A percentile compares a stretch with the other conserved stretches of the same genome.
These are phyloP conservation scores for Dipsacomyces acuminosporus DNA, from an alignment of 371 early-diverging fungal genomes.

Conservation along the genomic window DNA sequence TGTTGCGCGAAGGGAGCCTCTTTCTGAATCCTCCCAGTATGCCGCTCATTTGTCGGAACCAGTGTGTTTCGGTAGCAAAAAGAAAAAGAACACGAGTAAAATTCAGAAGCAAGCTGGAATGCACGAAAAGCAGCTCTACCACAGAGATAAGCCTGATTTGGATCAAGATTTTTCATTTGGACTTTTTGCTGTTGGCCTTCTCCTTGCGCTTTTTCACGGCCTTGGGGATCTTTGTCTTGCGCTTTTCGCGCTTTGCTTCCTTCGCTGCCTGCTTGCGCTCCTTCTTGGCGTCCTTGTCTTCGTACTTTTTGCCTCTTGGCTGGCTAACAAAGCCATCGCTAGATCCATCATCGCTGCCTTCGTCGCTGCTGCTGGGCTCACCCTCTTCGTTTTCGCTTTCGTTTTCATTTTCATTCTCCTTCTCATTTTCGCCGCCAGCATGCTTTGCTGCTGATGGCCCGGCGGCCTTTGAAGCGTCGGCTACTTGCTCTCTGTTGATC, in stretches of 20 bases:
- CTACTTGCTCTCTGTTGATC: background rate
- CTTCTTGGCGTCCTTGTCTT: conserved; percentile 84
- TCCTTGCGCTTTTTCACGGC: conserved; percentile 90
- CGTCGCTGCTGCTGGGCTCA: conserved; percentile 28
- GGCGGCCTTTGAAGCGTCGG: too few relatives aligned
- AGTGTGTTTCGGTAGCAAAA: background rate
- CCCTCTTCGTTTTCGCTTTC: conserved; percentile 35
- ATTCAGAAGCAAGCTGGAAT: too few relatives aligned
- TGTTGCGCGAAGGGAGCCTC: conserved; percentile 46
- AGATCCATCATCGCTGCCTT: conserved; percentile 30
- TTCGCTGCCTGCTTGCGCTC: conserved; percentile 80
- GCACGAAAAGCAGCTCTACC: background rate
- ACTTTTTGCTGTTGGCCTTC: conserved; percentile 52
- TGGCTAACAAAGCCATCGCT: conserved; percentile 8
- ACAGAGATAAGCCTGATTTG: too few relatives aligned
- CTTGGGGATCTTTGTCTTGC: conserved; percentile 92
- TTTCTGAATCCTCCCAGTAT: conserved; percentile 24
- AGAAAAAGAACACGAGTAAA: too few relatives aligned
- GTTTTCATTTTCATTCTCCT: background rate
- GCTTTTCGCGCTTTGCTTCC: conserved; percentile 83
- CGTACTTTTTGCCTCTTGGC: conserved; percentile 66
- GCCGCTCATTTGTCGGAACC: conserved; percentile 14
- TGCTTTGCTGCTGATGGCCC: too few relatives aligned
- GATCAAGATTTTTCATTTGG: too few relatives aligned
- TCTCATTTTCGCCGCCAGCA: background rate